Evolutionary conservation across 2,329 filamentous ascomycete species (phyloP).

Genomic region (Calonectria multiphialidica): DNA sequence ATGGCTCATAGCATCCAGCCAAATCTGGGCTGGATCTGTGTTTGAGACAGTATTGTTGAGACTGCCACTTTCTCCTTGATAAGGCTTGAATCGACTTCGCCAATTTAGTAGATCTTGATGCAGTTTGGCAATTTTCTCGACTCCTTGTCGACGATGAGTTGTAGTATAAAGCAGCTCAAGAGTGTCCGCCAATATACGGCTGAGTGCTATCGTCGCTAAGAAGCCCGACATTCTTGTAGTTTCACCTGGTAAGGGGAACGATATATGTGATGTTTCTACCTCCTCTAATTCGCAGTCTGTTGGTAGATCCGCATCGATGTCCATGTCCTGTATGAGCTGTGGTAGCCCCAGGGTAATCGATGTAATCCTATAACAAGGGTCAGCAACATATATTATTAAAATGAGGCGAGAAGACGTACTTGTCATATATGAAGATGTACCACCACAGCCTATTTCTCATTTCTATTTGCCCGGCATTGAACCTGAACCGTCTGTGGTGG

Average conservation of each 20-base stretch:
- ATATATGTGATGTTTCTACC: background rate
- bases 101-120: background rate
- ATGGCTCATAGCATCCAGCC: background rate
- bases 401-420: background rate
- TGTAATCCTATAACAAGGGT: background rate
- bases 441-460: background rate
- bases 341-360: background rate
- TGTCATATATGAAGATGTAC: constrained; percentile 2
- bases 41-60: background rate
- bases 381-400: background rate
- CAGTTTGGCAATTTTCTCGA: background rate
- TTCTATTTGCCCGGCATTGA: constrained; percentile 1
- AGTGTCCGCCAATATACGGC: background rate
- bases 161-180: background rate
- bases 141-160: background rate
- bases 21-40: background rate
- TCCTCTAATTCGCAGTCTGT: background rate
- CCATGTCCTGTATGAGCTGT: background rate
- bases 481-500: background rate
- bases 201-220: background rate
- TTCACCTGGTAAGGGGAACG: background rate
- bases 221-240: background rate
- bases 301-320: background rate
- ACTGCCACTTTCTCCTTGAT: background rate
- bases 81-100: background rate